Percentiles rank a stretch among this genome's conserved stretches.
Evolutionary conservation across 768 basidiomycete genomes (phyloP).

Genomic region (Ramaria rubella): DNA sequence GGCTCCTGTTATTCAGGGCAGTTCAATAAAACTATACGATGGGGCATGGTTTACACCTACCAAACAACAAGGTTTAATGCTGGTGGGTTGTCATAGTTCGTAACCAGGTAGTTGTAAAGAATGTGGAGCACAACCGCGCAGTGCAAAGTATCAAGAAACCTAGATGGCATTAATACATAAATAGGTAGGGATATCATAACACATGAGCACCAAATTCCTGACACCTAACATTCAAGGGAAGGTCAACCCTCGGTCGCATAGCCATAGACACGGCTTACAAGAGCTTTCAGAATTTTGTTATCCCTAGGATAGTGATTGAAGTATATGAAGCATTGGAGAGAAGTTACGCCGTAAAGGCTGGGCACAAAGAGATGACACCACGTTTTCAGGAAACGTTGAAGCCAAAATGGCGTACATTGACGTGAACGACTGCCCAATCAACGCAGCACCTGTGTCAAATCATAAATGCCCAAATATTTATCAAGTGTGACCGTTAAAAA

Average conservation of each 20-base stretch:
- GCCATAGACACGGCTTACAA: neutral
- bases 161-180: conserved; percentile 14
- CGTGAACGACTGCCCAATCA: neutral
- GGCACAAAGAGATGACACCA: conserved; percentile 9
- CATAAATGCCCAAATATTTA: too few relatives aligned
- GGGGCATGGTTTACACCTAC: conserved; percentile 30
- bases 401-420: neutral
- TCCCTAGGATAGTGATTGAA: neutral
- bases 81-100: conserved; percentile 43
- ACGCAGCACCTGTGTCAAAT: neutral
- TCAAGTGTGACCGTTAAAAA: too few relatives aligned
- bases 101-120: conserved; percentile 52
- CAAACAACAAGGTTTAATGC: conserved; percentile 42
- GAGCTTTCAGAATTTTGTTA: neutral
- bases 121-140: conserved; percentile 46
- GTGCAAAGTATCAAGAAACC: conserved; percentile 52
- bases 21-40: neutral
- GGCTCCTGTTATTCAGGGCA: conserved; percentile 34
- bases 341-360: conserved; percentile 11
- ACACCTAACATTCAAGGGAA: neutral
- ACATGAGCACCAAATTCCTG: neutral
- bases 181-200: neutral
- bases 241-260: neutral
- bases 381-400: neutral
- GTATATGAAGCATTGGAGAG: conserved; percentile 16